Conservation (phyloP, 345 rosid genomes). For the Acer negundo region DNA sequence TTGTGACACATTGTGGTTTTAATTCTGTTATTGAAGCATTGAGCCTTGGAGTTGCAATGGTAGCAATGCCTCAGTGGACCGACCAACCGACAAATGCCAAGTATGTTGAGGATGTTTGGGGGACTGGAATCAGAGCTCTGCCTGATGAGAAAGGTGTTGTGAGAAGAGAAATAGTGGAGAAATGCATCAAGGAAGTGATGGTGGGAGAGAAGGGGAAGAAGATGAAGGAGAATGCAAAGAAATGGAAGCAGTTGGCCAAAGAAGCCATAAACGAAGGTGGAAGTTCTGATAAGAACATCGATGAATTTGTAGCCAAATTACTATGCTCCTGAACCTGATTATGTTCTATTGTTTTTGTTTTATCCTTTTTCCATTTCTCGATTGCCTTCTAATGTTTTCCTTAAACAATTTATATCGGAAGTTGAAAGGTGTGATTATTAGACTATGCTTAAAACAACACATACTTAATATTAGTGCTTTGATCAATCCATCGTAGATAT, state of each 20-base stretch:
- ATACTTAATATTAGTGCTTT: too few relatives aligned
- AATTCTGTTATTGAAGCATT: slow-evolving; percentile 46
- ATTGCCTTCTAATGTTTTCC: too few relatives aligned
- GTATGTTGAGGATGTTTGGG: slow-evolving; percentile 45
- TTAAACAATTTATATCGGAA: too few relatives aligned
- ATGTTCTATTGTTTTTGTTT: too few relatives aligned
- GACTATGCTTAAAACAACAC: too few relatives aligned
- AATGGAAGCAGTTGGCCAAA: slow-evolving; percentile 35
- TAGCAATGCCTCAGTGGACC: slow-evolving; percentile 48
- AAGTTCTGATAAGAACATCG: slow-evolving; percentile 32
- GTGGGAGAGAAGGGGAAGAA: slow-evolving; percentile 34
- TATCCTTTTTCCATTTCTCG: too few relatives aligned
- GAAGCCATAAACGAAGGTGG: slow-evolving; percentile 35
- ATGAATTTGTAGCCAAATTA: slow-evolving; percentile 25
- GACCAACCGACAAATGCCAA: slow-evolving; percentile 49
- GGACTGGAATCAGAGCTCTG: slow-evolving; percentile 28
- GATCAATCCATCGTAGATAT: too few relatives aligned
- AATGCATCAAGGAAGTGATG: slow-evolving; percentile 31
- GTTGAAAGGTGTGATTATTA: too few relatives aligned
- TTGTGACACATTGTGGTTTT: slow-evolving; percentile 50
- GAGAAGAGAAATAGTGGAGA: slow-evolving; percentile 21
- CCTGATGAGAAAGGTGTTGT: slow-evolving; percentile 27
- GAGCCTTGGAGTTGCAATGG: slow-evolving; percentile 48
- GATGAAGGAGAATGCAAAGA: slow-evolving; percentile 24
- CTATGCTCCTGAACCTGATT: neutral